Conservation (phyloP, 2,329 filamentous ascomycete species). For the Pezicula carpinea region DNA sequence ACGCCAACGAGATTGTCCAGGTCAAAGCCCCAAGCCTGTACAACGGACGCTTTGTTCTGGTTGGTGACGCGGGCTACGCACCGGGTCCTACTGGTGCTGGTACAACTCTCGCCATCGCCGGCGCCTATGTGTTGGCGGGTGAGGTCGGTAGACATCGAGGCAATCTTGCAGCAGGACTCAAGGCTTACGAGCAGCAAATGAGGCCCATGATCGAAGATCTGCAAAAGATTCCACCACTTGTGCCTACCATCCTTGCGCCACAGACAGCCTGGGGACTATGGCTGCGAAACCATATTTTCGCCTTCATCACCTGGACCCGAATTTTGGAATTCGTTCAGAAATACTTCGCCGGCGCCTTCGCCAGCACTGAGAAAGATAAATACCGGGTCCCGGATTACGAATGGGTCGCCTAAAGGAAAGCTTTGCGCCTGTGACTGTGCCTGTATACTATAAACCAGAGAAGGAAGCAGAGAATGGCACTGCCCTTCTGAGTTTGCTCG, state of each 20-base stretch:
- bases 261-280: conserved; percentile 41
- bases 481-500: no score
- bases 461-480: no score
- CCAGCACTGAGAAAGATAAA: conserved; percentile 26
- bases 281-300: conserved; percentile 38
- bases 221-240: conserved; percentile 25
- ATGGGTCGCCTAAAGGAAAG: neutral
- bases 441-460: no score
- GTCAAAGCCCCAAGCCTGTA: conserved; percentile 36
- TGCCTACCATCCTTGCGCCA: conserved; percentile 36
- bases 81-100: conserved; percentile 38
- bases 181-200: conserved; percentile 33
- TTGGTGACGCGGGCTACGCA: conserved; percentile 49
- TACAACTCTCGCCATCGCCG: conserved; percentile 34
- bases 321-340: conserved; percentile 28
- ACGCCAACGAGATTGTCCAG: conserved; percentile 33
- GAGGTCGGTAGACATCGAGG: conserved; percentile 30
- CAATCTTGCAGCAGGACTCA: conserved; percentile 30
- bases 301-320: conserved; percentile 33
- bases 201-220: conserved; percentile 24
- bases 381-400: conserved; percentile 35
- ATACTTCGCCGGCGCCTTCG: conserved; percentile 29
- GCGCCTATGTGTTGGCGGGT: conserved; percentile 43
- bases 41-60: conserved; percentile 37
- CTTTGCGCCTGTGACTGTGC: no score